These are phyloP conservation scores for Clonostachys chloroleuca DNA, from an alignment of 2,329 filamentous ascomycete genomes.

Conservation along the genomic window DNA sequence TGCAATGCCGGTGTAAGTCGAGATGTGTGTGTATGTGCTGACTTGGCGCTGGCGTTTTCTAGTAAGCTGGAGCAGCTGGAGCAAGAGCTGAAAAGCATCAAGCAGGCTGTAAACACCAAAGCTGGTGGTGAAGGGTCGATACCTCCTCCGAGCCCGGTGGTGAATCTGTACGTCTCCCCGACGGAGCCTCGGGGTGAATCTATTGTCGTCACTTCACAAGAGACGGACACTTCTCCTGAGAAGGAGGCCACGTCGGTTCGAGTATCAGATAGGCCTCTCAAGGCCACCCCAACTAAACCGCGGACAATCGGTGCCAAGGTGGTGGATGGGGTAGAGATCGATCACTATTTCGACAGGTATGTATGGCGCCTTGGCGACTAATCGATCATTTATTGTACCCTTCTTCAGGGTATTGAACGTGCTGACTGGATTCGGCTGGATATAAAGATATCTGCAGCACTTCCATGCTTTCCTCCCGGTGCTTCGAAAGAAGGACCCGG, in stretches of 20 bases:
- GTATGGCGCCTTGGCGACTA: not conserved
- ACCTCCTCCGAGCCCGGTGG: conserved; percentile 11
- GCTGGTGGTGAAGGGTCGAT: conserved; percentile 8
- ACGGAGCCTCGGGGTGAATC: not conserved
- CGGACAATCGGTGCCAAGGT: conserved; percentile 40
- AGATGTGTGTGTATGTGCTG: not conserved
- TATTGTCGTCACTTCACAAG: not conserved
- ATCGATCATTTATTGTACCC: not conserved
- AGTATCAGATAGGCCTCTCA: not conserved
- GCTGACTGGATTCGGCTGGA: too few relatives aligned
- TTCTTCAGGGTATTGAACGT: too few relatives aligned
- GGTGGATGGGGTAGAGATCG: conserved; percentile 47
- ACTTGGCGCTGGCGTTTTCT: not conserved
- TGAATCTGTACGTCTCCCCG: not conserved
- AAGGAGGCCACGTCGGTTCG: not conserved
- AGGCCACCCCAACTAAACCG: conserved; percentile 17
- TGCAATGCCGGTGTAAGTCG: too few relatives aligned
- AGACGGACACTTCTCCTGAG: not conserved
- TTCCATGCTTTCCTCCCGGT: conserved; percentile 51
- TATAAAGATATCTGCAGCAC: conserved; percentile 40
- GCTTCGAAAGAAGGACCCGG: conserved; percentile 41
- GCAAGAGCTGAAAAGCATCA: conserved; percentile 49
- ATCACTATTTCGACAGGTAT: conserved; percentile 50
- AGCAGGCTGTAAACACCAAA: conserved; percentile 37
- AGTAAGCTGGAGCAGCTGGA: conserved; percentile 53